Evolutionary conservation across 176 grass and related monocot genomes (phyloP).

Genomic region (Lolium perenne): DNA sequence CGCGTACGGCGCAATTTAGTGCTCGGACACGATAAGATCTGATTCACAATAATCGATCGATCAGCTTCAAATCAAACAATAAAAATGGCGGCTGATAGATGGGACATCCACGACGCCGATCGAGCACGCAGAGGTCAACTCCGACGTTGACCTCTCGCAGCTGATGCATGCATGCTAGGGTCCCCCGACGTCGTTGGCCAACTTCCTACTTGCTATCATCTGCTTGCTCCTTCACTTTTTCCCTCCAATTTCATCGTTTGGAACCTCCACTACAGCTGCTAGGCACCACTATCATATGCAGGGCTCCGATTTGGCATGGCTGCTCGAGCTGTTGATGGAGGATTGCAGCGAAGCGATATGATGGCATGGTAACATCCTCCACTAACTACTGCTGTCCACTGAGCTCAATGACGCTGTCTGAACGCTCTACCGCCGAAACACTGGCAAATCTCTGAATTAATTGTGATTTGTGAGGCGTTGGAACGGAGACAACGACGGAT

Average conservation of each 20-base stretch:
- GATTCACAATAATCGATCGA: background rate
- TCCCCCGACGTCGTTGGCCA: conserved; percentile 14
- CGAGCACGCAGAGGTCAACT: background rate
- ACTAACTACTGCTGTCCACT: conserved; percentile 15
- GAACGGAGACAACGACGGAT: background rate
- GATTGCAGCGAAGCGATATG: conserved; percentile 1
- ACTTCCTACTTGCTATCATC: background rate
- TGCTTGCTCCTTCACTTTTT: background rate
- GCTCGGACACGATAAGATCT: conserved; percentile 21
- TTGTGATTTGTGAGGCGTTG: background rate
- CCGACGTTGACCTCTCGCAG: background rate
- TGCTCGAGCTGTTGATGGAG: too few relatives aligned
- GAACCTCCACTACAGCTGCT: too few relatives aligned
- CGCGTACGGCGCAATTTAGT: background rate
- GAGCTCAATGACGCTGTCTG: background rate
- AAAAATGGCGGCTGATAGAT: conserved; percentile 4
- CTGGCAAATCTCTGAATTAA: background rate
- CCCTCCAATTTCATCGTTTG: background rate
- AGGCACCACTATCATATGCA: too few relatives aligned
- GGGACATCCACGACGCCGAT: background rate
- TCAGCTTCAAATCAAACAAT: too few relatives aligned
- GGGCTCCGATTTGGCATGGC: too few relatives aligned
- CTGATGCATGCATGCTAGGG: background rate
- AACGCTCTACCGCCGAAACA: background rate
- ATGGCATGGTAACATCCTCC: conserved; percentile 22